Base-by-base conservation (phyloP, 495 filamentous ascomycete genomes). In the Tuber umbilicatum region DNA sequence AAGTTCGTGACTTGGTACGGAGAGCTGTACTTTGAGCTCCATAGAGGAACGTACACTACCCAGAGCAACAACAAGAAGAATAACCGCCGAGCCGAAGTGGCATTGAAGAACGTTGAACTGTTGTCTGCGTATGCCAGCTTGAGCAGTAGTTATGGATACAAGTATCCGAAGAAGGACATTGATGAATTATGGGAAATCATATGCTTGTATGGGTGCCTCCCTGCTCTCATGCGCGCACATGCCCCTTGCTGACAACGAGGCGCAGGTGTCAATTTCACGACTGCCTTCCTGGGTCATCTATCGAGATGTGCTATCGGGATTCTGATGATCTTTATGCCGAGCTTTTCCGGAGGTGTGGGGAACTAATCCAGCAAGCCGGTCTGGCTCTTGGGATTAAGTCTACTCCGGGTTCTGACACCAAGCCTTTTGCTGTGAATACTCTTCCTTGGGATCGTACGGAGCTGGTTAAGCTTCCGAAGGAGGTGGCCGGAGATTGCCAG, bases 251-350 rank as follows among this genome's bases (percentile, higher is more conserved):
- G n/a, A 16, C 35, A 17, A 7, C 85, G 39, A 86, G 89, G 0
- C 87, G 96, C 17, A 88, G 97, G 27, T 97, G 94, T 79, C 95
- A 99, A 79, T 98, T 98, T 86, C 95, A 99, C 81, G 95, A 99
- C 82, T 97, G 94, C 81, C 85, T 99, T 47, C 95, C 95, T 16
- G 95, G 95, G n/a, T 96, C 91, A 81, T 90, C 89, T 27, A 98
- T 99, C 75, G 93, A 94, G 82, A 97, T 99, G 94, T 94, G 92
- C 82, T 97, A 97, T 82, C 91, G 93, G 80, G 95, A 99, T 78
- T 95, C 93, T 0, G 90, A 97, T 79, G 86, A 93, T 87, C 85
- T 97, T 14, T 99, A 99, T 81, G 89, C 85, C 14, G 84, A 92
- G 77, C 87, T 97, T n/a, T 97, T 97, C 81, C 84, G 89, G 78